phyloP scores from a whole-genome alignment of 1,284 basidiomycete species.

The Sanghuangporus weigelae region DNA sequence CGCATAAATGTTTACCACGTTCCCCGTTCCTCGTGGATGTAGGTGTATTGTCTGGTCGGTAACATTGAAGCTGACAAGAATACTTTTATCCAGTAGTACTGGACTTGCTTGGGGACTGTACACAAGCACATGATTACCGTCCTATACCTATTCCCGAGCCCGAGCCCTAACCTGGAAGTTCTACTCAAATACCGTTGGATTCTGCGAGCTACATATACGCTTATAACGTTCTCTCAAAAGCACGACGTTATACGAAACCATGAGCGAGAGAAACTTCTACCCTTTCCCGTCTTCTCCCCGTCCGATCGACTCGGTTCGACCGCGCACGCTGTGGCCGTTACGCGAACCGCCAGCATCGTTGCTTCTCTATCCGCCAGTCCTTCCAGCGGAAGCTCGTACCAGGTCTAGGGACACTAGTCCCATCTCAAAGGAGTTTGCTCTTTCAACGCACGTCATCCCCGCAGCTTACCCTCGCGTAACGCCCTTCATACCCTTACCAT shows the following conservation, averaged over 20 bases:
- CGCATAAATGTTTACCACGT: no score
- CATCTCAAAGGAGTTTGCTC: slow-evolving; percentile 9
- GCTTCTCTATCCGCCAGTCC: slow-evolving; percentile 9
- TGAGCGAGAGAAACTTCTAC: not conserved
- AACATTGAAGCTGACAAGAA: no score
- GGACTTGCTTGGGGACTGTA: no score
- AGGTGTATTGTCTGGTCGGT: no score
- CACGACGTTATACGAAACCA: no score
- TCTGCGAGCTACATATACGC: not conserved
- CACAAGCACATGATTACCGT: no score
- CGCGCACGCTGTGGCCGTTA: slow-evolving; percentile 3
- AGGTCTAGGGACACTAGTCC: not conserved
- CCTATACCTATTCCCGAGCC: not conserved
- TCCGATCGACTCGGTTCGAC: not conserved
- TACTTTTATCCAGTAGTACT: no score
- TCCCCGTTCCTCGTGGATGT: no score
- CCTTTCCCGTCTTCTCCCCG: not conserved
- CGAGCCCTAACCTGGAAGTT: not conserved
- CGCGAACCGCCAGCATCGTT: slow-evolving; percentile 1
- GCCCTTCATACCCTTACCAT: slow-evolving; percentile 34
- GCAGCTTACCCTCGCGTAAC: slow-evolving; percentile 60
- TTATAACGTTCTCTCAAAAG: no score
- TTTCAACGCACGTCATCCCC: slow-evolving; percentile 70
- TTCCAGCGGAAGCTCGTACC: not conserved
- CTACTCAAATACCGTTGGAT: no score